phyloP scores from a whole-genome alignment of 257 asterid genomes.

The Jacaranda copaia region DNA sequence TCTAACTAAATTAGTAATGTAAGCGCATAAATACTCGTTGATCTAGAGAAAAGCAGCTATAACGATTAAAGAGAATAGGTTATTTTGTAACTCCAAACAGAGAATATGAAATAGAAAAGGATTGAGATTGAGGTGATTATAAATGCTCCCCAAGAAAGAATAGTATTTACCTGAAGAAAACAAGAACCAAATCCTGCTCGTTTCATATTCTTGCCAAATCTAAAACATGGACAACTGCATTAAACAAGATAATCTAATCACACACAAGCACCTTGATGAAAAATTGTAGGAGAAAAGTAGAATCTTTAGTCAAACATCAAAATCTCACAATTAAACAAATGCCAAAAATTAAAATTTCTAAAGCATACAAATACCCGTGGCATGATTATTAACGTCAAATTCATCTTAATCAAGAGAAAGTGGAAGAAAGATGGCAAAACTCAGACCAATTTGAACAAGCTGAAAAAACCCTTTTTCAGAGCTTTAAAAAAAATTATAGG shows the following conservation, averaged over 20 bases:
- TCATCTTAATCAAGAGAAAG: slow-evolving; percentile 22
- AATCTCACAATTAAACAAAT: neutral
- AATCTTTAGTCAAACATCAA: slow-evolving; percentile 22
- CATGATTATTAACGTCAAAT: neutral
- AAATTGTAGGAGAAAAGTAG: neutral
- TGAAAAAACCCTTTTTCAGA: slow-evolving; percentile 10
- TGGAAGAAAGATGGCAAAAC: neutral
- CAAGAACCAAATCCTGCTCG: slow-evolving; percentile 93
- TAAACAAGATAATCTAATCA: slow-evolving; percentile 34
- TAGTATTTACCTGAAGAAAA: slow-evolving; percentile 77
- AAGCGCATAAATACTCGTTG: neutral
- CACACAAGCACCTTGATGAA: slow-evolving; percentile 29
- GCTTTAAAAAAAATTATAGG: neutral
- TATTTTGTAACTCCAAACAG: neutral
- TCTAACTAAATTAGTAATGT: slow-evolving; percentile 6
- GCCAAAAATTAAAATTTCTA: neutral
- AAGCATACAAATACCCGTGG: slow-evolving; percentile 9
- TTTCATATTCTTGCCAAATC: slow-evolving; percentile 96
- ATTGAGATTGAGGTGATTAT: neutral
- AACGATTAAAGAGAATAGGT: slow-evolving; percentile 4
- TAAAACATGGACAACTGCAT: slow-evolving; percentile 95
- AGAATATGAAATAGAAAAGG: neutral
- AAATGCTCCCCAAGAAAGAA: slow-evolving; percentile 11
- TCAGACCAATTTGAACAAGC: neutral
- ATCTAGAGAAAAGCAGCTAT: neutral